phyloP scores from a whole-genome alignment of 2,329 filamentous ascomycete species.

The Kalmusia sp. region DNA sequence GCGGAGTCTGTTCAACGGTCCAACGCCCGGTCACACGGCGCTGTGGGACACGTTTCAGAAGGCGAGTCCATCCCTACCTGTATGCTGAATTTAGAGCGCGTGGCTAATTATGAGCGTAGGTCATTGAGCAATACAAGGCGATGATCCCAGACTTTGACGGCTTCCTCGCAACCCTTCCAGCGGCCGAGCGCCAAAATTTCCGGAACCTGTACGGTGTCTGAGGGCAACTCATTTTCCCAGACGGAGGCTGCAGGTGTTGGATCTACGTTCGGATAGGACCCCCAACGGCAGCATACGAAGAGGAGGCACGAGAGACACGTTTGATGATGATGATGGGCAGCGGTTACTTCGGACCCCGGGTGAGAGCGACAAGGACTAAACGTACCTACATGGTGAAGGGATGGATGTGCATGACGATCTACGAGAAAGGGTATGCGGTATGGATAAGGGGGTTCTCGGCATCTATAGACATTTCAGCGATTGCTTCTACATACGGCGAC shows the following conservation, averaged over 20 bases:
- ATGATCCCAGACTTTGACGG: conserved; percentile 62
- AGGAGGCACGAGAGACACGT: conserved; percentile 28
- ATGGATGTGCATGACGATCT: conserved; percentile 18
- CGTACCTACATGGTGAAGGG: conserved; percentile 12
- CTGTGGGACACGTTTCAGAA: conserved; percentile 77
- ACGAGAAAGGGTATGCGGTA: conserved; percentile 3
- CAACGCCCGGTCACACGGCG: conserved; percentile 66
- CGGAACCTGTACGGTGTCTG: conserved; percentile 51
- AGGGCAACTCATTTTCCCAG: conserved; percentile 19
- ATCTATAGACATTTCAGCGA: conserved; percentile 45
- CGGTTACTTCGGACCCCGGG: conserved; percentile 12
- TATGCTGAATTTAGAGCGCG: not conserved
- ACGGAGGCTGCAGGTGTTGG: conserved; percentile 34
- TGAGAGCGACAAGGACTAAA: conserved; percentile 12
- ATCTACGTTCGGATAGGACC: conserved; percentile 17
- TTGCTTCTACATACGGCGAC: conserved; percentile 17
- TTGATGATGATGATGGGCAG: conserved; percentile 11
- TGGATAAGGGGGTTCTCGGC: conserved; percentile 26
- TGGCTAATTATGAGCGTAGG: conserved; percentile 43
- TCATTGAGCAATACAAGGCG: conserved; percentile 61
- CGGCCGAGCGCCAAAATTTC: conserved; percentile 52
- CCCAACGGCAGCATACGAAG: conserved; percentile 29
- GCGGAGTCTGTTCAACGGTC: conserved; percentile 61
- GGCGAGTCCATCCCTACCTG: conserved; percentile 60
- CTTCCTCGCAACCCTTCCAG: conserved; percentile 57